These are phyloP conservation scores for Quercus suber DNA, from an alignment of 306 rosid species.

Conservation along the genomic window DNA sequence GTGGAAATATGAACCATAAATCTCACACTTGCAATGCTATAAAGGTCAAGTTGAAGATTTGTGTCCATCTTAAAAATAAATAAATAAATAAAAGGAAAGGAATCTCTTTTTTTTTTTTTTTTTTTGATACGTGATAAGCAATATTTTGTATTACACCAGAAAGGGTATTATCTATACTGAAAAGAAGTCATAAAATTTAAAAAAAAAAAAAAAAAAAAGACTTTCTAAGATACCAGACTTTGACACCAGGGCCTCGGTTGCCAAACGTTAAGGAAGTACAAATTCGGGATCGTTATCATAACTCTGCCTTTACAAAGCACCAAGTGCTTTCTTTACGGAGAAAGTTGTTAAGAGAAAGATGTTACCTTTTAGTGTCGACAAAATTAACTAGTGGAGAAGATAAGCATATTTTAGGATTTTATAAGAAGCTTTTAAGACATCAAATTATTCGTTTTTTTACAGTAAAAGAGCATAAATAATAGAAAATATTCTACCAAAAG, in stretches of 20 bases:
- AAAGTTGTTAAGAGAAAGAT: neutral
- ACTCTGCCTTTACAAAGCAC: neutral
- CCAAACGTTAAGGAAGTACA: neutral
- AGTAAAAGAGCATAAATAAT: no score
- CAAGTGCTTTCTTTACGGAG: neutral
- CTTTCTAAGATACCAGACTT: constrained; percentile 15
- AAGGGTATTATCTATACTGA: no score
- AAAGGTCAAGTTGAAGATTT: no score
- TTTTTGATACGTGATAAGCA: no score
- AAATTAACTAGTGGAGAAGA: neutral
- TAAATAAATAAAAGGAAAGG: no score
- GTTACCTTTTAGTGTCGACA: neutral
- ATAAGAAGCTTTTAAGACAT: neutral
- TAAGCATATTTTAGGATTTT: neutral
- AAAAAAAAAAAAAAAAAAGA: neutral
- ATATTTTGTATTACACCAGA: no score
- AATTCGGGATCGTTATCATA: neutral
- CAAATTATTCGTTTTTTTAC: neutral
- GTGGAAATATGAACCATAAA: no score
- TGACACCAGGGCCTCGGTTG: neutral
- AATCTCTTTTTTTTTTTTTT: no score
- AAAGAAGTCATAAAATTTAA: no score
- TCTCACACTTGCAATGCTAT: no score
- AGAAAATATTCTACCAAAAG: no score
- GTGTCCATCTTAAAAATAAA: no score